Evolutionary conservation across 2,329 filamentous ascomycete species (phyloP).

Genomic region (Whalleya microplaca): DNA sequence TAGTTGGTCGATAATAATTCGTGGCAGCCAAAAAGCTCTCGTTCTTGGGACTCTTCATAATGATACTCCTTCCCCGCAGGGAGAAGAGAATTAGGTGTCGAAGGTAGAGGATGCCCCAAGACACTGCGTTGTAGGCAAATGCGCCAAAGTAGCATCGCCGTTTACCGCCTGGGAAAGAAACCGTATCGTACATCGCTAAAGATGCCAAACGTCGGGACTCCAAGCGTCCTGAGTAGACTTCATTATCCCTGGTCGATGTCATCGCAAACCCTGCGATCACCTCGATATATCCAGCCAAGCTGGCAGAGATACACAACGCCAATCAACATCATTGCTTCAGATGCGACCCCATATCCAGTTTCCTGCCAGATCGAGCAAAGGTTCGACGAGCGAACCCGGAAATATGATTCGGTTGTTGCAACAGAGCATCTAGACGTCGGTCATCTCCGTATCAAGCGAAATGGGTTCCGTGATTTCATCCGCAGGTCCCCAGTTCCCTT

Average conservation of each 20-base stretch:
- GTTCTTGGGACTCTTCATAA: slow-evolving; percentile 2
- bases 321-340: slow-evolving; percentile 30
- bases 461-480: slow-evolving; percentile 48
- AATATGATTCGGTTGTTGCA: slow-evolving; percentile 23
- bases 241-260: slow-evolving; percentile 18
- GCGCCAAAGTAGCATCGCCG: slow-evolving; percentile 13
- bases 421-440: slow-evolving; percentile 50
- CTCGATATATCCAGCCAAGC: slow-evolving; percentile 37
- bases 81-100: slow-evolving; percentile 1
- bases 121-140: slow-evolving; percentile 9
- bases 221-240: slow-evolving; percentile 21
- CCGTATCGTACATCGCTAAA: slow-evolving; percentile 24
- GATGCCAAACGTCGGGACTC: slow-evolving; percentile 21
- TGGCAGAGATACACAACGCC: slow-evolving; percentile 31
- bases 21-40: slow-evolving; percentile 7
- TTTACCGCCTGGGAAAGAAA: slow-evolving; percentile 15
- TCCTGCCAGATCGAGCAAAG: slow-evolving; percentile 36
- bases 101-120: slow-evolving; percentile 20
- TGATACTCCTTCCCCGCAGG: slow-evolving; percentile 1
- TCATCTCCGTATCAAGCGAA: slow-evolving; percentile 61
- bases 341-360: slow-evolving; percentile 36
- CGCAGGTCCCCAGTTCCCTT: slow-evolving; percentile 93
- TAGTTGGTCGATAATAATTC: slow-evolving; percentile 6
- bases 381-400: slow-evolving; percentile 26
- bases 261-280: slow-evolving; percentile 14